These are phyloP conservation scores for Aspergillus asperescens DNA, from an alignment of 495 filamentous ascomycete genomes.

Conservation along the genomic window DNA sequence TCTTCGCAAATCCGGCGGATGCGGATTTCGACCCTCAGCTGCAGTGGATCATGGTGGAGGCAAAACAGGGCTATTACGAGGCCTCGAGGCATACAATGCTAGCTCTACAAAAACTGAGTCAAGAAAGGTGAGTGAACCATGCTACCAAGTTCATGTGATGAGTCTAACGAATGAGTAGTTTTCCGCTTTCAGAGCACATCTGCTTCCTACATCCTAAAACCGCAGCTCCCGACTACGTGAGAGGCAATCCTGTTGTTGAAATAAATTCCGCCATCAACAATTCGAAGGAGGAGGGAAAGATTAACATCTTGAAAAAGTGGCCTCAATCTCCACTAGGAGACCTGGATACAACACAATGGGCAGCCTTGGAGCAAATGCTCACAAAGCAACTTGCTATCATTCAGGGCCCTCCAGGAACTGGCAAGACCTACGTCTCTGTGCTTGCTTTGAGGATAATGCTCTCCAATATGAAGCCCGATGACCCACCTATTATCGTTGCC, in stretches of 20 bases:
- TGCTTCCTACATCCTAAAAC: slow-evolving; percentile 47
- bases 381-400: slow-evolving; percentile 71
- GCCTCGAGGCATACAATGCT: slow-evolving; percentile 63
- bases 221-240: slow-evolving; percentile 45
- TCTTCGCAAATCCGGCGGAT: slow-evolving; percentile 59
- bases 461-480: slow-evolving; percentile 49
- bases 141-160: slow-evolving; percentile 11
- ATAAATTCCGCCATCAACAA: slow-evolving; percentile 33
- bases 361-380: slow-evolving; percentile 63
- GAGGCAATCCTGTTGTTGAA: slow-evolving; percentile 40
- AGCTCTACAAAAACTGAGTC: slow-evolving; percentile 65
- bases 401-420: slow-evolving; percentile 89
- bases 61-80: slow-evolving; percentile 67
- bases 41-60: slow-evolving; percentile 76
- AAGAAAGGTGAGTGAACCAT: slow-evolving; percentile 48
- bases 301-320: slow-evolving; percentile 48
- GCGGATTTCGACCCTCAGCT: slow-evolving; percentile 61
- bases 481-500: slow-evolving; percentile 71
- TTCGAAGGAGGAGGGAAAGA: slow-evolving; percentile 20
- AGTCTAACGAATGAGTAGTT: slow-evolving; percentile 34
- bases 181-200: slow-evolving; percentile 59
- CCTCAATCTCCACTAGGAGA: slow-evolving; percentile 41
- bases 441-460: slow-evolving; percentile 65
- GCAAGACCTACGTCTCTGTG: slow-evolving; percentile 77
- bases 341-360: slow-evolving; percentile 65